Evolutionary conservation across 768 basidiomycete genomes (phyloP).

Genomic region (Lactarius pseudohatsudake): DNA sequence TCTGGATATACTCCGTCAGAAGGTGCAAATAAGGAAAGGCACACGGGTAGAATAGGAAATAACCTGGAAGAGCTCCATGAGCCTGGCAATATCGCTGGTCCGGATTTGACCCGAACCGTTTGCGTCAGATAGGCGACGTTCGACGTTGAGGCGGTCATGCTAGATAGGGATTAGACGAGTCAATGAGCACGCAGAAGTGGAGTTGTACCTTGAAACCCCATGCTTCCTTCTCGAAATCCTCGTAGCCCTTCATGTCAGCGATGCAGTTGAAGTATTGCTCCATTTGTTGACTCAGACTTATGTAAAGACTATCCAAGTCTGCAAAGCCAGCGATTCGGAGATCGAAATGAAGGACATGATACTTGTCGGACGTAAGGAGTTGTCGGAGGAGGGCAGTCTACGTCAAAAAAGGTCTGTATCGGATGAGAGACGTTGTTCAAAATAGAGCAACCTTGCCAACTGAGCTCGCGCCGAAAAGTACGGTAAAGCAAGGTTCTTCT

Average conservation of each 20-base stretch:
- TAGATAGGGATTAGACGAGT: conserved; percentile 34
- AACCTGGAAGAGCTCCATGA: conserved; percentile 86
- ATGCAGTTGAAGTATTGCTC: conserved; percentile 75
- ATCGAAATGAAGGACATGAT: conserved; percentile 83
- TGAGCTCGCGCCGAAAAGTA: conserved; percentile 77
- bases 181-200: neutral
- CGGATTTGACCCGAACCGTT: conserved; percentile 50
- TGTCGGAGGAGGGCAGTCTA: conserved; percentile 79
- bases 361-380: conserved; percentile 63
- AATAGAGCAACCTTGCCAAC: conserved; percentile 63
- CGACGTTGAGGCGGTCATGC: conserved; percentile 76
- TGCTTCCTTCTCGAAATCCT: conserved; percentile 71
- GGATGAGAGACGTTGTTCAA: neutral
- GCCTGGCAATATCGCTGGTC: conserved; percentile 76
- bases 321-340: conserved; percentile 83
- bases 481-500: conserved; percentile 74
- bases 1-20: conserved; percentile 29
- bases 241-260: conserved; percentile 57
- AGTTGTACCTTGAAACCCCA: conserved; percentile 71
- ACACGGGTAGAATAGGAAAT: conserved; percentile 4
- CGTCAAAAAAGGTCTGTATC: conserved; percentile 2
- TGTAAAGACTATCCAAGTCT: conserved; percentile 74
- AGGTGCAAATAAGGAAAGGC: neutral
- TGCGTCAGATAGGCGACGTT: conserved; percentile 55
- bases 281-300: conserved; percentile 76